phyloP scores from a whole-genome alignment of 805 yeast genomes.

The Clavispora vitiphila region DNA sequence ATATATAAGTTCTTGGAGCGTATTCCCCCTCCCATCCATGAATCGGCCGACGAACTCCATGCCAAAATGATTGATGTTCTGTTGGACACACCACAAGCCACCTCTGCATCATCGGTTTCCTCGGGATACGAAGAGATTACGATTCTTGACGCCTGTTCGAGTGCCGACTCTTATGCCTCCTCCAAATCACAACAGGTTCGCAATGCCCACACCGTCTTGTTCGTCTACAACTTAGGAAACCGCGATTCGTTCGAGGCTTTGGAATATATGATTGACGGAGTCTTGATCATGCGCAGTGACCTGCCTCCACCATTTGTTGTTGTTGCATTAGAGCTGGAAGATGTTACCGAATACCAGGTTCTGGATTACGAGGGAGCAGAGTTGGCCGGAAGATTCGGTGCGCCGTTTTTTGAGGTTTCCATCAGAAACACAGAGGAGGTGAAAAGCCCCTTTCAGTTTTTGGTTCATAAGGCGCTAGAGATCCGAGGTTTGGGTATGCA shows the following conservation, averaged over 20 bases:
- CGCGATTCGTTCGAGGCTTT: constrained; percentile 23
- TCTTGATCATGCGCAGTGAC: constrained; percentile 17
- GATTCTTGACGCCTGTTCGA: constrained; percentile 27
- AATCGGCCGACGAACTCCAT: background rate
- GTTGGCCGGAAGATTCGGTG: constrained; percentile 24
- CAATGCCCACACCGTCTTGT: constrained; percentile 26
- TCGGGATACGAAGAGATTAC: constrained; percentile 19
- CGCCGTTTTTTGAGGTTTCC: constrained; percentile 28
- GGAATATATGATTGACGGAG: constrained; percentile 24
- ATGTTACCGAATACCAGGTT: constrained; percentile 23
- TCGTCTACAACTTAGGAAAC: constrained; percentile 26
- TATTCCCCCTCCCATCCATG: background rate
- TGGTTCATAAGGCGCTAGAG: constrained; percentile 12
- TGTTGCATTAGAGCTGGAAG: constrained; percentile 28
- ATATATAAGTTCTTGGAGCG: constrained; percentile 11
- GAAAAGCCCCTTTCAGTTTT: constrained; percentile 25
- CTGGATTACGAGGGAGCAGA: constrained; percentile 23
- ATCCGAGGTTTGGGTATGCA: background rate
- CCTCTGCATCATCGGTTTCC: constrained; percentile 5
- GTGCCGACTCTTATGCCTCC: constrained; percentile 23
- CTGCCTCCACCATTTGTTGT: constrained; percentile 27
- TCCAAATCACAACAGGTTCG: constrained; percentile 22
- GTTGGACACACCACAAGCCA: constrained; percentile 7
- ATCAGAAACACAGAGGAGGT: constrained; percentile 17
- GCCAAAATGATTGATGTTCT: background rate